phyloP scores from a whole-genome alignment of 176 grass and related monocot species.

The Miscanthus lutarioriparius region DNA sequence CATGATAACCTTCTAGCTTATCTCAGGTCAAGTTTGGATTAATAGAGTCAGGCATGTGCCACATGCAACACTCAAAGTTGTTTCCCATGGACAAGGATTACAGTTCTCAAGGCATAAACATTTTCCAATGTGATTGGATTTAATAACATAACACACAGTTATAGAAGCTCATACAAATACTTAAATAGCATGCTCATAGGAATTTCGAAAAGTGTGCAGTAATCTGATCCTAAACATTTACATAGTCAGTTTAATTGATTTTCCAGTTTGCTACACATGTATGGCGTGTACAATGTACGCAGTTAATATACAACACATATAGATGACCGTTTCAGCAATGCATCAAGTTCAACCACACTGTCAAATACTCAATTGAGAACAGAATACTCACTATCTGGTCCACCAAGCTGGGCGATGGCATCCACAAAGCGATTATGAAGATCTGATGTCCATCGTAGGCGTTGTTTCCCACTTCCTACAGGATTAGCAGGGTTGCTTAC shows the following conservation, averaged over 20 bases:
- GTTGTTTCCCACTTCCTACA: slow-evolving; percentile 71
- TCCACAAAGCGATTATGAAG: slow-evolving; percentile 97
- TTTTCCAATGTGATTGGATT: slow-evolving; percentile 47
- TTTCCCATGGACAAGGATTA: slow-evolving; percentile 28
- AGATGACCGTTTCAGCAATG: neutral
- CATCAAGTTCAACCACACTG: slow-evolving; percentile 21
- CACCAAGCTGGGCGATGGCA: slow-evolving; percentile 93
- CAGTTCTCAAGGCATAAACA: slow-evolving; percentile 32
- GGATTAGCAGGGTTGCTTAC: slow-evolving; percentile 60
- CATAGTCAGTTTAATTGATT: neutral
- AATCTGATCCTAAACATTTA: slow-evolving; percentile 27
- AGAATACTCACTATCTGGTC: slow-evolving; percentile 98
- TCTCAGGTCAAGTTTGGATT: slow-evolving; percentile 14
- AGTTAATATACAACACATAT: neutral
- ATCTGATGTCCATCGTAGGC: slow-evolving; percentile 91
- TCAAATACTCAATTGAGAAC: slow-evolving; percentile 51
- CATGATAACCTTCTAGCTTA: slow-evolving; percentile 37
- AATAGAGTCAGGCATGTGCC: slow-evolving; percentile 17
- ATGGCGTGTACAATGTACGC: neutral
- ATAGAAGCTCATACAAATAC: slow-evolving; percentile 19
- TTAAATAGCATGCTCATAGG: neutral
- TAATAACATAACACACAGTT: slow-evolving; percentile 31
- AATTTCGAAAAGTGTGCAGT: neutral
- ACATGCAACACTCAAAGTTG: slow-evolving; percentile 28
- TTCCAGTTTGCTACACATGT: neutral